Base-by-base conservation (phyloP, 495 filamentous ascomycete species). In the Aspergillus sparsus region DNA sequence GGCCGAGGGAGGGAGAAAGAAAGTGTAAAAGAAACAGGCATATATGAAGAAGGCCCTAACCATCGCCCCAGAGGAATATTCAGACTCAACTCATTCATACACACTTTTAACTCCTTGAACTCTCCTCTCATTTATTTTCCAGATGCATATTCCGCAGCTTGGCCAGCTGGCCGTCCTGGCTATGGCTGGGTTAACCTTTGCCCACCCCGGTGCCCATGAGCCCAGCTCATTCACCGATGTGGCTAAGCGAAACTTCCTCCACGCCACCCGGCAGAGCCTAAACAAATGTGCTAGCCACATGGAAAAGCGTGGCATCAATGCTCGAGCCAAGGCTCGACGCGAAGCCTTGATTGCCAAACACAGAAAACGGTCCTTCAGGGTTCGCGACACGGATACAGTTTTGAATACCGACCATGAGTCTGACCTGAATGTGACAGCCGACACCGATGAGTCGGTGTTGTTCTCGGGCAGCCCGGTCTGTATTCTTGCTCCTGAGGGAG, bases 401-500 rank as follows among this genome's bases (percentile, higher is more conserved):
- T 33, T 55, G 53, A 39, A 45, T 34, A 55, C 53, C 9, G 61
- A 62, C 6, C 69, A 69, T 51, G 56, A 65, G 18, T 63, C 62
- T 3, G 35, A 52, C 8, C 53, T 62, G 15, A 36, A 64, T 15
- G 58, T 66, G 8, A 61, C 65, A 4, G 12, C 56, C 21, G 52
- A 60, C 21, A 67, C 71, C 11, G 36, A 63, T 10, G 65, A 61
- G 42, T 32, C 55, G 0, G 64, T 63, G 34, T 50, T 73, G 3
- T 73, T 71, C 51, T 15, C 37, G 44, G 60, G 64, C 11, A 66
- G 62, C 59, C 58, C 60, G 1, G 49, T 58, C 27, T 70, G 66
- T 42, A 60, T 71, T 15, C 61, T 74, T 0, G 53, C 58, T 11
- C 70, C 72, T 0, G 67, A 74, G 39, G 67, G 68, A 9, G 64